Base-by-base conservation (phyloP, 1,284 basidiomycete species). In the Coniferiporia weirii region DNA sequence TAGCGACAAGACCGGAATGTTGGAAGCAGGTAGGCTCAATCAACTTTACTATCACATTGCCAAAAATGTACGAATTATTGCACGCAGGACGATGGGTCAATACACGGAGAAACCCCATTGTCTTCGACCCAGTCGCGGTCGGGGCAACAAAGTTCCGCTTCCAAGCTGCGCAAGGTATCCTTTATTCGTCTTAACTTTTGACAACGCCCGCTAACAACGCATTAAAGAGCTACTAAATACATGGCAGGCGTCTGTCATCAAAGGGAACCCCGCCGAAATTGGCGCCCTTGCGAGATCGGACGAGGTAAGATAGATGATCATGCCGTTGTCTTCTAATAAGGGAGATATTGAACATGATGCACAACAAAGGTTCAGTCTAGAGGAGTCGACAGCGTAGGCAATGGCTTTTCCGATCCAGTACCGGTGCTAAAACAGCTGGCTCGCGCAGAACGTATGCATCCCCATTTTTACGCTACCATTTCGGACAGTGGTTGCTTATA, bases 41-140 rank as follows among this genome's bases (percentile, higher is more conserved):
- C 27, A 34, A 40, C n/a, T 19, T 32, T 48, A 48, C 12, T 10
- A 13, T 48, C 22, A 32, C 12, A n/a, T 2, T 51, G 1, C 27
- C 27, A 51, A 32, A 35, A 9, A 47, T 48, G 10, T 47, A 12
- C n/a, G 12, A 19, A 43, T 10, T 27, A 9, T 52, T 40, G 32
- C 15, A n/a, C 2, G 15, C 57, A 82, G 83, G 83, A 2, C 69
- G 71, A 58, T 76, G 78, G 61, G 91, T 91, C 8, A 95, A 96
- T 67, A 68, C 77, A 43, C 81, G 81, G 58, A 76, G 79, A 64
- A 94, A 90, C 68, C 94, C 95, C 0, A 73, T 98, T 3, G 80
- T 98, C 0, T 93, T 97, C 64, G 95, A 98, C 71, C 95, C 95
- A 1, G 96, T 98, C 4, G 96, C 94, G 3, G 83, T 95, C 0